Base-by-base conservation (phyloP, 2,329 filamentous ascomycete species). In the Metarhizium album region DNA sequence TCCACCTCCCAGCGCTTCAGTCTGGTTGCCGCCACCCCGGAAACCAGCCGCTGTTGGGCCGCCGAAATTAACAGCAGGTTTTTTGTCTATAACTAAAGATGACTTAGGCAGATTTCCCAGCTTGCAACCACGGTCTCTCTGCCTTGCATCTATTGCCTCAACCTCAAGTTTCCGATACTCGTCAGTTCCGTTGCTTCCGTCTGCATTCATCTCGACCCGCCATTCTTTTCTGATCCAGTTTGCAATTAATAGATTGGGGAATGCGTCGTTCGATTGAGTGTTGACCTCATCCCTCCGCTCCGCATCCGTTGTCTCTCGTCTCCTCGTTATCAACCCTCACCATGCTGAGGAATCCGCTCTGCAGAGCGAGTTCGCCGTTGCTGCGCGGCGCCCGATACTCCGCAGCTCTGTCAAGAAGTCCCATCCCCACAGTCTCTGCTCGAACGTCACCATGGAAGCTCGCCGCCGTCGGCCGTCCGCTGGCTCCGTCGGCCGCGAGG, bases 281-380 rank as follows among this genome's bases (percentile, higher is more conserved):
- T 55, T 57, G 46, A 53, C 42, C 53, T 42, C 53, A 58, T 54
- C 52, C 53, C 53, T 47, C 53, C 52, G 27, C 14, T 14, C 50
- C 53, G 55, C 20, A n/a, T 46, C 27, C 11, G 27, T 48, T 48
- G 23, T 38, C 22, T 27, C 35, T 35, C 18, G 42, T 46, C 51
- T 46, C 47, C 51, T 50, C 49, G 47, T 48, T 45, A 52, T 46
- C 52, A 52, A 46, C 54, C 63, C 65, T 67, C 72, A 77, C 69
- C 73, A 89, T 89, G 85, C 78, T 88, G 77, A 82, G 83, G 73
- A 79, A 78, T 67, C 80, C 82, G 59, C 70, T 87, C 59, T 76
- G 76, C 62, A 77, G 77, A 70, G 80, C 80, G 69, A 78, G 81
- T 74, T 75, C 76, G 65, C 78, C 79, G 74, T 78, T 86, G 70